Base-by-base conservation (phyloP, 495 filamentous ascomycete genomes). In the Daldinia grandis region DNA sequence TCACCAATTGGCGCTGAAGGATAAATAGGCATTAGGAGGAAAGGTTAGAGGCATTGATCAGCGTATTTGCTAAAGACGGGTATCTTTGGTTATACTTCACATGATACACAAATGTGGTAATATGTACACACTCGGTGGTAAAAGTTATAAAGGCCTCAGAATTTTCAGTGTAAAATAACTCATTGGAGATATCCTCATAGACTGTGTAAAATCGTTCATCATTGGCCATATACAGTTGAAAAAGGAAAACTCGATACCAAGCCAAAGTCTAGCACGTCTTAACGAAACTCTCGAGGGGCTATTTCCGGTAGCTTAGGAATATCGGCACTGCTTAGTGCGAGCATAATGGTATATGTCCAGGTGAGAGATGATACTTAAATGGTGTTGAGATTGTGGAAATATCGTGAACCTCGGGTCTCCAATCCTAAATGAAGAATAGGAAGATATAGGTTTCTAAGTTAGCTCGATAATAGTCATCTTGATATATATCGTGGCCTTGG, bases 131-230 rank as follows among this genome's bases (percentile, higher is more conserved):
- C 33, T 14, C 0, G 21, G 4, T 47, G 42, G 15, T 62, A 24
- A 50, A 25, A 69, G 37, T 25, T 44, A 73, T 30, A 17, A 69
- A 67, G 73, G 75, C 75, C 75, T 77, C 75, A 77, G 75, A 77
- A 77, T 77, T 77, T 77, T 77, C 75, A 77, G 75, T 77, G 75
- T 77, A 64, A 67, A 66, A 72, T 35, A 59, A 63, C 50, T 71
- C 71, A 74, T 74, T 64, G 71, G 71, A 73, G 70, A 58, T 37
- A 73, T 75, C 75, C 75, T 77, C 75, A 64, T 77, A 74, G 71
- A 71, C 59, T 71, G 67, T 72, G 50, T 71, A 77, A 71, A 49
- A 73, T 66, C n/a, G 68, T 55, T 77, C 75, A 75, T 77, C 75
- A 77, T 58, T 55, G 75, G 75, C 75, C 73, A 27, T 38, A 58